These are phyloP conservation scores for Cryptococcus amylolentus DNA, from an alignment of 1,284 basidiomycete genomes.

Conservation along the genomic window DNA sequence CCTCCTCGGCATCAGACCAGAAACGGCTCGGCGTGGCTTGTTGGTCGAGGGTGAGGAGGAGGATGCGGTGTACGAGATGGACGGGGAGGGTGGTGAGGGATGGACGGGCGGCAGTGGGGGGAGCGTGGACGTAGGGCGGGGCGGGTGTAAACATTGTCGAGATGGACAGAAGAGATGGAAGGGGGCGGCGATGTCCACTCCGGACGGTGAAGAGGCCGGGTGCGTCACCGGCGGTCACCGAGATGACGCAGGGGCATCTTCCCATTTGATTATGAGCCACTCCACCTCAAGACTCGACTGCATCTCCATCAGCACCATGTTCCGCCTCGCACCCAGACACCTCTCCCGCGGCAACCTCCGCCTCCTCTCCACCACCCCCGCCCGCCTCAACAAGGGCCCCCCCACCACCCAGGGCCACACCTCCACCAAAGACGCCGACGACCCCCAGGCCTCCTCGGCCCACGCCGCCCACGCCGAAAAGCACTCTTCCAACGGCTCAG, in stretches of 20 bases:
- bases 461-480: constrained; percentile 25
- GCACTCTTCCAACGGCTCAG: constrained; percentile 10
- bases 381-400: constrained; percentile 13
- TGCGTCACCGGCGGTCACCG: too few relatives aligned
- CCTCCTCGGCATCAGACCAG: constrained; percentile 31
- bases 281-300: not conserved
- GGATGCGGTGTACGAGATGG: constrained; percentile 31
- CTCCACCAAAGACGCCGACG: constrained; percentile 25
- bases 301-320: not conserved
- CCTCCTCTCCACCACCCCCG: constrained; percentile 2
- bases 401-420: constrained; percentile 33
- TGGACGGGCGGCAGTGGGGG: not conserved
- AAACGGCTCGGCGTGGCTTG: constrained; percentile 31
- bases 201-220: too few relatives aligned
- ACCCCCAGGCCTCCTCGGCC: constrained; percentile 31
- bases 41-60: constrained; percentile 34
- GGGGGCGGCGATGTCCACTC: too few relatives aligned
- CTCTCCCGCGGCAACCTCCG: not conserved
- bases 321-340: not conserved
- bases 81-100: constrained; percentile 28
- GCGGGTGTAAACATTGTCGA: constrained; percentile 3
- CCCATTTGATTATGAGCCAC: too few relatives aligned
- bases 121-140: constrained; percentile 13
- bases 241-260: too few relatives aligned
- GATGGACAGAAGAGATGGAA: too few relatives aligned